A percentile compares a stretch with the other conserved stretches of the same genome.
These are phyloP conservation scores for Talaromyces islandicus DNA, from an alignment of 2,329 filamentous ascomycete genomes.

Conservation along the genomic window DNA sequence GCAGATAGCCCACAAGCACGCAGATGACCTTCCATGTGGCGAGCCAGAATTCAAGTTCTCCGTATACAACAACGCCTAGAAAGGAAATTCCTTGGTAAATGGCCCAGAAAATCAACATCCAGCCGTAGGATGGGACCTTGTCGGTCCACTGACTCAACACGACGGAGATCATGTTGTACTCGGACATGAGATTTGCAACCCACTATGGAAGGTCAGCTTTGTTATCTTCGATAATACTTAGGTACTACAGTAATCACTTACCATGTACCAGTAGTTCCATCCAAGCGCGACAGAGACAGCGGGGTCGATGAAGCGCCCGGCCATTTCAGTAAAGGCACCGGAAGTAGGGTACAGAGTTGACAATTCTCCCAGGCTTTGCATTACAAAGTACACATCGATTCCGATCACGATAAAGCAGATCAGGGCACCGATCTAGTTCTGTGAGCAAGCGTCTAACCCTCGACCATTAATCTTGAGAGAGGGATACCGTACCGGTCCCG, in stretches of 20 bases:
- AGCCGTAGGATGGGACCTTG: slow-evolving; percentile 31
- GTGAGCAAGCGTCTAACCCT: neutral
- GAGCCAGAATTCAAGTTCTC: slow-evolving; percentile 40
- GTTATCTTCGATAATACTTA: neutral
- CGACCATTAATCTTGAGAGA: neutral
- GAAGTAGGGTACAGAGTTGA: slow-evolving; percentile 7
- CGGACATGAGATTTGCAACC: slow-evolving; percentile 12
- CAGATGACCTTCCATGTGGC: slow-evolving; percentile 29
- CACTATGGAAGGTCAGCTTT: neutral
- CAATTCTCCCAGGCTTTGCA: slow-evolving; percentile 9
- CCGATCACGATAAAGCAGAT: slow-evolving; percentile 8
- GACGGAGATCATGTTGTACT: slow-evolving; percentile 35
- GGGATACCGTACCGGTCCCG: slow-evolving; percentile 4
- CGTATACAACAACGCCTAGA: slow-evolving; percentile 35
- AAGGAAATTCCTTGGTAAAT: slow-evolving; percentile 21
- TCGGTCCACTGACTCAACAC: slow-evolving; percentile 33
- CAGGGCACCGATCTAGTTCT: neutral
- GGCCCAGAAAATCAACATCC: slow-evolving; percentile 35
- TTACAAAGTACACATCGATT: slow-evolving; percentile 9
- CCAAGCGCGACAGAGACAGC: slow-evolving; percentile 6
- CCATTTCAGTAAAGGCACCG: slow-evolving; percentile 9
- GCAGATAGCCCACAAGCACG: slow-evolving; percentile 26
- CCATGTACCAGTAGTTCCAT: slow-evolving; percentile 25
- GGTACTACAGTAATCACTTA: neutral
- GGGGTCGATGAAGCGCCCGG: slow-evolving; percentile 10